Evolutionary conservation across 1,284 basidiomycete species (phyloP), one percentile per base, ranked within the genome.

Genomic region (Apiotrichum sp.): DNA sequence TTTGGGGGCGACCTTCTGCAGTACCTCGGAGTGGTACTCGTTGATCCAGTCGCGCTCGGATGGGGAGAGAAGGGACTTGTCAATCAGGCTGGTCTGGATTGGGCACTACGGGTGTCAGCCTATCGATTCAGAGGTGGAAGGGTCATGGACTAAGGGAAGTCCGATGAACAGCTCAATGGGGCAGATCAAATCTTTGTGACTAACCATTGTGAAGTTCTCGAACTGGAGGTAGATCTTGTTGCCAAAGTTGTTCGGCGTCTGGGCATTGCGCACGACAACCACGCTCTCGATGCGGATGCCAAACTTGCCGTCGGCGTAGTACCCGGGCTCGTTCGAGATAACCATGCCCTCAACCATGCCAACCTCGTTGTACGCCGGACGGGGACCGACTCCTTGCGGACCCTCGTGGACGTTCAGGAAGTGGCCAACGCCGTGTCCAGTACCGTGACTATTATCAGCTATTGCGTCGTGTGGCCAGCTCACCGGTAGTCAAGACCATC

Each of bases 331-430:
- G 69, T 96, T 95, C 0, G 89, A 91, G 38, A 96, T 80, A 0
- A 89, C 89, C 87, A 93, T 92, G 7, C 91, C 91, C 6, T 83
- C 78, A 69, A 88, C 87, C 51, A 96, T 73, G 1, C 87, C 76
- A 0, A 85, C 82, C 44, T 78, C 84, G 60, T 80, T 78, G 63
- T 77, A 79, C 11, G 72, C 78, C 39, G 89, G 86, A 44, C 89
- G 82, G 46, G 83, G 83, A 29, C 91, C 90, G 55, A 97, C 87
- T 1, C 89, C 89, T 41, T 92, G 89, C 0, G 92, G 92, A 3
- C 90, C 90, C 81, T 95, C 92, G 69, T 97, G 93, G 0, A 97
- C 92, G 65, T 93, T 93, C 50, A 97, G 76, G 77, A 87, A 96
- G 63, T 89, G 87, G 0, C 92, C 93, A 29, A 97, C 87, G 38